Conservation (phyloP, 116 monocot species). For the Iris pallida region DNA sequence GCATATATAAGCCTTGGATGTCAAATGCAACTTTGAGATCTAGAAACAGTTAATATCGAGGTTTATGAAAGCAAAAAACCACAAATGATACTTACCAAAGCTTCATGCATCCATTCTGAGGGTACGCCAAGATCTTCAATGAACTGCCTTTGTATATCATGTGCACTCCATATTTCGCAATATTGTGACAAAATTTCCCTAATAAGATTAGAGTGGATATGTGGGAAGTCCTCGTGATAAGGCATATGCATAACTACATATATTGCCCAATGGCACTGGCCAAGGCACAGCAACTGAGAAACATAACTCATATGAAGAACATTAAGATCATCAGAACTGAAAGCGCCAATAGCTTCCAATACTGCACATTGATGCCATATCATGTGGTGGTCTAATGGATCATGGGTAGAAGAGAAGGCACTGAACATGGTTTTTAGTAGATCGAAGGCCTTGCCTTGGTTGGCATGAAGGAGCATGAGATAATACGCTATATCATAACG, state of each 20-base stretch:
- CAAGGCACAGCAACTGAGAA: constrained; percentile 73
- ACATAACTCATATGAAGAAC: constrained; percentile 79
- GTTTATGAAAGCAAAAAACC: too few species aligned
- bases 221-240: constrained; percentile 34
- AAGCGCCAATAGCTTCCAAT: constrained; percentile 68
- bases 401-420: constrained; percentile 75
- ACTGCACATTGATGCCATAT: constrained; percentile 87
- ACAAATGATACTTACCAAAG: constrained; percentile 43
- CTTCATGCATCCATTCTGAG: constrained; percentile 83
- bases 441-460: constrained; percentile 33
- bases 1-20: too few species aligned
- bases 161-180: constrained; percentile 71
- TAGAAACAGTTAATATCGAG: too few species aligned
- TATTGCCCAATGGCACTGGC: constrained; percentile 85
- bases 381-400: constrained; percentile 93
- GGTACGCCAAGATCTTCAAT: constrained; percentile 83
- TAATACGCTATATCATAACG: constrained; percentile 78
- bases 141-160: constrained; percentile 56
- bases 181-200: constrained; percentile 73
- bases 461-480: constrained; percentile 91
- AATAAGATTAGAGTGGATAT: constrained; percentile 51
- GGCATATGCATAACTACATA: constrained; percentile 81
- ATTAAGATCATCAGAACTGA: constrained; percentile 67
- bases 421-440: constrained; percentile 79
- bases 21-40: too few species aligned